Evolutionary conservation across 1,284 basidiomycete genomes (phyloP).

Genomic region (Cutaneotrichosporon spelunceum): DNA sequence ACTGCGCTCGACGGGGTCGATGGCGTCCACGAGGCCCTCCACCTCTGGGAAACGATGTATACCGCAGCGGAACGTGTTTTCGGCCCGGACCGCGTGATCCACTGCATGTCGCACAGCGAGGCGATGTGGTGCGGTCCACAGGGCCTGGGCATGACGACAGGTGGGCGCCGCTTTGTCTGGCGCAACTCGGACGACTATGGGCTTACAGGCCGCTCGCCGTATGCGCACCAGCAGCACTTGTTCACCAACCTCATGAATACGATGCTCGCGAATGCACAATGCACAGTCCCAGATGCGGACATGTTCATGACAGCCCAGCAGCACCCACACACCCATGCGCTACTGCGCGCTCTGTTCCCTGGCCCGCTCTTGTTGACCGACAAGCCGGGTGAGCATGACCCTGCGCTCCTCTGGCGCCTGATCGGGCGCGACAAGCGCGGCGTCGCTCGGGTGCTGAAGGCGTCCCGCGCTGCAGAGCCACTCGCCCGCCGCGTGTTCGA

Average conservation of each 20-base stretch:
- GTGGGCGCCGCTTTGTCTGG: constrained; percentile 10
- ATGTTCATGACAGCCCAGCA: constrained; percentile 36
- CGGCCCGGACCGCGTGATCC: constrained; percentile 30
- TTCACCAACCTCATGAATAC: constrained; percentile 32
- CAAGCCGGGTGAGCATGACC: constrained; percentile 26
- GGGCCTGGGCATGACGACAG: constrained; percentile 11
- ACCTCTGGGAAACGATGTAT: constrained; percentile 29
- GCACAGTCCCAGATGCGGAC: constrained; percentile 38
- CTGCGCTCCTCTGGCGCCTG: constrained; percentile 21
- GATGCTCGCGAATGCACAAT: constrained; percentile 32
- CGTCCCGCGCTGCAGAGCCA: constrained; percentile 1
- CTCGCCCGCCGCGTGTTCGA: constrained; percentile 10
- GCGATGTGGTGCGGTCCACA: constrained; percentile 32
- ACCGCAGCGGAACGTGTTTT: constrained; percentile 25
- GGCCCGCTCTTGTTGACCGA: constrained; percentile 40
- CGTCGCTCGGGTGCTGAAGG: constrained; percentile 7
- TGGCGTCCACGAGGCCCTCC: constrained; percentile 16
- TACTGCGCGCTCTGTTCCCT: constrained; percentile 33
- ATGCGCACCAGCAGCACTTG: constrained; percentile 31
- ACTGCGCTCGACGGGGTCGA: constrained; percentile 17
- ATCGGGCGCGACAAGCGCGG: constrained; percentile 2
- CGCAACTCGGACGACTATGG: constrained; percentile 41
- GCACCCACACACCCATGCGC: constrained; percentile 32
- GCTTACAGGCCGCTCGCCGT: constrained; percentile 15
- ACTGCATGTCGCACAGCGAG: constrained; percentile 41